Evolutionary conservation across 108 stramenopile species (phyloP).

Genomic region (Discostella pseudostelligera): DNA sequence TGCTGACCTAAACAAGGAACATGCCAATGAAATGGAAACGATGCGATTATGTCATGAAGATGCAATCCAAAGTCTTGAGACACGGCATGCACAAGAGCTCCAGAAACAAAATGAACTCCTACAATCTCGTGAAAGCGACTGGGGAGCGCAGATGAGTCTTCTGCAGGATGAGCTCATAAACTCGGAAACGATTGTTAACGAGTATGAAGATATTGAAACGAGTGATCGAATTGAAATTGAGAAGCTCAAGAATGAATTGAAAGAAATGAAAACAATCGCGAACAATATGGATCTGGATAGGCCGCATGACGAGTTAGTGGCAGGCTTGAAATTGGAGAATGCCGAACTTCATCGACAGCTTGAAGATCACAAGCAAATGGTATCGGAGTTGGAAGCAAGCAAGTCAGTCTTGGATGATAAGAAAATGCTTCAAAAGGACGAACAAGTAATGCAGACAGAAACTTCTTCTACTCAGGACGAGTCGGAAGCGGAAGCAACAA

Average conservation of each 20-base stretch:
- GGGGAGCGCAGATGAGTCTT: neutral
- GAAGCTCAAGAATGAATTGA: neutral
- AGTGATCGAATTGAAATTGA: conserved; percentile 5
- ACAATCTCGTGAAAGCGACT: conserved; percentile 1
- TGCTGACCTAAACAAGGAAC: neutral
- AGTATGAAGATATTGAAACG: conserved; percentile 8
- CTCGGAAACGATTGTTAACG: neutral
- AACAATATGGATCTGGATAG: neutral
- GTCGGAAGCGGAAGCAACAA: conserved; percentile 7
- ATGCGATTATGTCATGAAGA: neutral
- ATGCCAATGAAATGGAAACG: conserved; percentile 12
- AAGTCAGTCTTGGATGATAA: conserved; percentile 8
- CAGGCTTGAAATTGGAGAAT: conserved; percentile 13
- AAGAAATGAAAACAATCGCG: conserved; percentile 4
- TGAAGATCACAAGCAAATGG: conserved; percentile 10
- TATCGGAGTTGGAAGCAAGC: conserved; percentile 11
- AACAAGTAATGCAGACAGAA: conserved; percentile 11
- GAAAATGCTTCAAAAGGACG: conserved; percentile 3
- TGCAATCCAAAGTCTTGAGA: neutral
- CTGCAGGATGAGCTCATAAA: neutral
- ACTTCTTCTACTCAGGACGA: neutral
- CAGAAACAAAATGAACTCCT: conserved; percentile 7
- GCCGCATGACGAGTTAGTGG: conserved; percentile 1
- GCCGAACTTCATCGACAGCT: conserved; percentile 11
- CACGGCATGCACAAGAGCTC: neutral